phyloP scores from a whole-genome alignment of 176 grass and related monocot genomes.

The Carex cristatella region DNA sequence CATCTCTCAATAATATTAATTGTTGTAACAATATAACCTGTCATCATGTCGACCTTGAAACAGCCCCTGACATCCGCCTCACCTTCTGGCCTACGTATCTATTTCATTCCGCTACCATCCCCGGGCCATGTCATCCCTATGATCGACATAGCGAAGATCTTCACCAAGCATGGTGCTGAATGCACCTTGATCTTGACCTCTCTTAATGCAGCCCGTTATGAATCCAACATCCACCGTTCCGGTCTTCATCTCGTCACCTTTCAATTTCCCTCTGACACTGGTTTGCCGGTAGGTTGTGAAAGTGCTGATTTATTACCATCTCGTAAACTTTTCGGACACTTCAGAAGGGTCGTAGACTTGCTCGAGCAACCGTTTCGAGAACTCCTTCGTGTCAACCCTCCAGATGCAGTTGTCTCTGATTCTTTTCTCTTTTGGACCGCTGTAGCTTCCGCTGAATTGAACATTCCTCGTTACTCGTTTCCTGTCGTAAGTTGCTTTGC shows the following conservation, averaged over 20 bases:
- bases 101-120: constrained; percentile 6
- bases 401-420: constrained; percentile 60
- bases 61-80: not conserved
- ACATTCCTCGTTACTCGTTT: constrained; percentile 60
- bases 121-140: constrained; percentile 25
- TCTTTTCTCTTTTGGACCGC: constrained; percentile 53
- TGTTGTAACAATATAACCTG: not conserved
- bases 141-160: constrained; percentile 21
- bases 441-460: constrained; percentile 33
- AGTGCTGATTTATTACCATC: constrained; percentile 53
- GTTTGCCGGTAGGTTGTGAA: constrained; percentile 37
- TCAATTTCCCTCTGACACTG: not conserved
- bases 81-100: not conserved
- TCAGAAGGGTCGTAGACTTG: constrained; percentile 43
- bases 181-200: constrained; percentile 11
- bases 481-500: constrained; percentile 56
- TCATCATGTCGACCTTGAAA: not conserved
- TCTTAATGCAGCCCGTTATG: not conserved
- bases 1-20: not conserved
- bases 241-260: not conserved
- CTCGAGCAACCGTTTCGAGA: constrained; percentile 40
- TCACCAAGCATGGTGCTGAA: constrained; percentile 1
- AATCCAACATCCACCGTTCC: not conserved
- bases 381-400: constrained; percentile 23
- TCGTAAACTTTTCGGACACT: constrained; percentile 35